Base-by-base conservation (phyloP, 805 yeast genomes). In the Middelhovenomyces tepae region DNA sequence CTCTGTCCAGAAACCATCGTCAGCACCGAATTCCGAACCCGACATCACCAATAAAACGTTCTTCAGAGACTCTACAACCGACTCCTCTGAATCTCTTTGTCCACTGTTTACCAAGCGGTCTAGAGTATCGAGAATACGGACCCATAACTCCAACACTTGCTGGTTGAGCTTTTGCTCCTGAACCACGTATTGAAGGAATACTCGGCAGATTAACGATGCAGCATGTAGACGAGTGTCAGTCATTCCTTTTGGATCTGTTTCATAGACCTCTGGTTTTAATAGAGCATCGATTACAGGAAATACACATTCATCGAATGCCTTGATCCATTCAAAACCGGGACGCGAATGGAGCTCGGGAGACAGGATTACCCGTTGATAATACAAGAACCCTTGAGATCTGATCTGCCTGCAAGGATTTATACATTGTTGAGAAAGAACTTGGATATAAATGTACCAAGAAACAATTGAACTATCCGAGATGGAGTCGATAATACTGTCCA, bases 381-480 rank as follows among this genome's bases (percentile, higher is more conserved):
- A 55, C 14, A 66, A 65, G 26, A 85, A 56, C 0, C 94, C 87
- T 53, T 67, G 72, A 0, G 69, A 56, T 24, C 94, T 63, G 7
- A 86, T 62, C 48, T 82, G 86, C 17, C 83, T 64, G 52, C 94
- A 83, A 13, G 95, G 94, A 48, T 86, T 86, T 51, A 80, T 69
- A 52, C 95, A 82, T 53, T 87, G 95, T 48, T 81, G 89, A 0
- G 91, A 85, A 34, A 86, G 64, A 0, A 93, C 93, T 50, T 84
- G 89, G 18, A 81, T 64, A 39, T 83, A 62, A 1, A 94, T 79
- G 43, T 69, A 70, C 45, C 73, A 62, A 21, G 37, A 38, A 27
- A 28, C 31, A 18, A 14, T 17, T 8, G 15, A 5, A 16, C 22
- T 16, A 19, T 13, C 22, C 20, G 35, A 22, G 14, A 21, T 25